Base-by-base conservation (phyloP, 2,329 filamentous ascomycete species). In the Aspergillus sp. region DNA sequence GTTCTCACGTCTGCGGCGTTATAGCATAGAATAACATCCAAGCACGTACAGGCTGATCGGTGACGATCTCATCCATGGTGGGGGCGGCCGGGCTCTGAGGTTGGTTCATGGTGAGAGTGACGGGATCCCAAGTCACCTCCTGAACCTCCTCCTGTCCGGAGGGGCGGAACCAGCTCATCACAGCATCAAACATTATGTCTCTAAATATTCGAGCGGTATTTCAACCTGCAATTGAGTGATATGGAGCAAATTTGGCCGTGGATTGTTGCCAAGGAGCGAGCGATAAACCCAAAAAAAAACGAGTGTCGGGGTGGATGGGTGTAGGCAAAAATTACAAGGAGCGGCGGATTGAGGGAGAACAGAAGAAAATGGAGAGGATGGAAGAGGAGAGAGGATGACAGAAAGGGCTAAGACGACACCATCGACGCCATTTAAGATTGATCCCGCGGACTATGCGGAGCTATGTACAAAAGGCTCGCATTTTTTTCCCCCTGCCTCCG, bases 41-140 rank as follows among this genome's bases (percentile, higher is more conserved):
- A 23, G 13, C 41, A 59, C 50, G 45, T 59, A 59, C 57, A n/a
- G 57, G 57, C 25, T 59, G 57, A 15, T 55, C 23, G 41, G 51
- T 23, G 41, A 59, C 50, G 8, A 55, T 47, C 9, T 21, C 30
- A 6, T 49, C 41, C 15, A 38, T 55, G 15, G 57, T 55, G 17
- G 50, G 50, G 23, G 41, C 50, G 12, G 51, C 21, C 21, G 57
- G 57, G 15, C 57, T 59, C 5, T 32, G 19, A 30, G 57, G 57
- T 55, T 55, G 57, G 21, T 36, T 43, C 50, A 59, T 59, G 50
- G 57, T 55, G 41, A 59, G 43, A 12, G 57, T 59, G 3, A 25
- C 19, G 30, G 57, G 39, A 32, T 59, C 50, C 57, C 57, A 59
- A 12, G 41, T 30, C 39, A 30, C 21, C 32, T 59, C 50, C 25